Evolutionary conservation across 164 flowering plant species (phyloP).

Genomic region (Akebia trifoliata): DNA sequence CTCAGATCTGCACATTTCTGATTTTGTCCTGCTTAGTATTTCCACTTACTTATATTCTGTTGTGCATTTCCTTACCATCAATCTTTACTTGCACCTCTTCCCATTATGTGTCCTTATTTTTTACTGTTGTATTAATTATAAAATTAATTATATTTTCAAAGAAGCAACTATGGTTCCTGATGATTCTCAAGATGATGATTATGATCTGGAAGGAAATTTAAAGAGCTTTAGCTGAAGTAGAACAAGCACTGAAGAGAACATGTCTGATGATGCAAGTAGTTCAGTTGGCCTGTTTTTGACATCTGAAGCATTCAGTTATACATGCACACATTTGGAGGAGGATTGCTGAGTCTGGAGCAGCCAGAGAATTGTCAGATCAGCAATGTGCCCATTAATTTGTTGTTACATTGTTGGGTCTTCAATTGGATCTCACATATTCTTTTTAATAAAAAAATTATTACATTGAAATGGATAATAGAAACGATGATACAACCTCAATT

Average conservation of each 20-base stretch:
- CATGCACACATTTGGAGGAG: no score
- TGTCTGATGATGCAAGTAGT: slow-evolving; percentile 44
- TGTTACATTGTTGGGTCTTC: no score
- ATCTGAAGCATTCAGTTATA: no score
- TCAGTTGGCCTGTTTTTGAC: slow-evolving; percentile 61
- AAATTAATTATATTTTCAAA: slow-evolving; percentile 48
- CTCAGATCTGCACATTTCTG: neutral
- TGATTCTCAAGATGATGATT: slow-evolving; percentile 93
- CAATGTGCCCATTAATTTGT: no score
- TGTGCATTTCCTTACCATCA: neutral
- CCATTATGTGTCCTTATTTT: neutral
- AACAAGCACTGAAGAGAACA: slow-evolving; percentile 32
- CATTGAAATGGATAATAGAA: no score
- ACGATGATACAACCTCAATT: no score
- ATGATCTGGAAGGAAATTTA: slow-evolving; percentile 62
- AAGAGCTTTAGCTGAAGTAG: slow-evolving; percentile 29
- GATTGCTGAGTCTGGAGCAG: no score
- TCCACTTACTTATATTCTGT: slow-evolving; percentile 1
- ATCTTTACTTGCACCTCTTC: neutral
- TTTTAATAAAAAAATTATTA: no score
- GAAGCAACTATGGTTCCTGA: slow-evolving; percentile 75
- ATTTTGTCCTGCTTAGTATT: neutral
- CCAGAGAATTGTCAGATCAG: no score
- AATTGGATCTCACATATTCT: no score
- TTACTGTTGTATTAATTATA: neutral